Evolutionary conservation across 441 rosid genomes (phyloP).

Genomic region (Populus trichocarpa): DNA sequence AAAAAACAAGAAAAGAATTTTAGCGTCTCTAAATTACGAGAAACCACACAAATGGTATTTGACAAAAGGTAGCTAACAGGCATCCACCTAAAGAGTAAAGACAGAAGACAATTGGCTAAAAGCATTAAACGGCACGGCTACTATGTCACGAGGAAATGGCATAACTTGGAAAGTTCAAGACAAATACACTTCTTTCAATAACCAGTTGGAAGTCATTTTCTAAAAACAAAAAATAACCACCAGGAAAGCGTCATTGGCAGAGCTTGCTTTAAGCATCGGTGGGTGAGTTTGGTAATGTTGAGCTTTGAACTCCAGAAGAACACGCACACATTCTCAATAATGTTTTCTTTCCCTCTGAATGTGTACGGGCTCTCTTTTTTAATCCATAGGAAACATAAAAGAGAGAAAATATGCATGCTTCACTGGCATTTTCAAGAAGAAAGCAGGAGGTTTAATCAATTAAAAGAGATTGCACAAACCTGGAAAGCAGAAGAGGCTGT

Average conservation of each 20-base stretch:
- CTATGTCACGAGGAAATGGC: not conserved
- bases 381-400: not conserved
- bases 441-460: not conserved
- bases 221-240: not conserved
- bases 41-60: not conserved
- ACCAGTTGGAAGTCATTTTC: not conserved
- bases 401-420: not conserved
- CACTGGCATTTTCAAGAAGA: not conserved
- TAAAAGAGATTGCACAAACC: conserved; percentile 34
- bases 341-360: not conserved
- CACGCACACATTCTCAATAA: not conserved
- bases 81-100: not conserved
- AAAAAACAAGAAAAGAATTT: too few relatives aligned
- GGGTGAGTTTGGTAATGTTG: not conserved
- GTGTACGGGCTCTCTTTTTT: not conserved
- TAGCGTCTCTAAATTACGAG: too few relatives aligned
- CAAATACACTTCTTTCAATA: not conserved
- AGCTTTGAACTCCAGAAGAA: not conserved
- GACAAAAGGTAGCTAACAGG: not conserved
- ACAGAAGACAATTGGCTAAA: not conserved
- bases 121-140: not conserved
- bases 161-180: not conserved
- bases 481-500: conserved; percentile 95
- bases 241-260: not conserved
- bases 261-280: not conserved